Evolutionary conservation across 768 basidiomycete species (phyloP), one percentile per base, ranked within the genome.

Genomic region (Trametes punicea): DNA sequence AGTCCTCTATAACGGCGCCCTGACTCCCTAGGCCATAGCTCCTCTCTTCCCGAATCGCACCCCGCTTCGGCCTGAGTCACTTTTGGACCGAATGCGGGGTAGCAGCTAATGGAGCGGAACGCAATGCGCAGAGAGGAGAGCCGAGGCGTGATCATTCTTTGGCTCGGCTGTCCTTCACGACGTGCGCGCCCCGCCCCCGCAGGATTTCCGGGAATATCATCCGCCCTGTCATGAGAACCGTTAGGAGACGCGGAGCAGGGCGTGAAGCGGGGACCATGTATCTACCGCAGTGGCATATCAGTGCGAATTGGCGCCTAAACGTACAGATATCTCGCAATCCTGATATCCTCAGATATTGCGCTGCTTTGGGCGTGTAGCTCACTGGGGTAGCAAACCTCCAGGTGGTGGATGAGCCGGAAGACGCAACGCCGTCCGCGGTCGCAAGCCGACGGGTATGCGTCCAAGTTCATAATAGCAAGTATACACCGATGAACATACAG

Each of bases 121-220:
- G 52, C 36, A 54, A 54, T 46, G 33, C 25, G 44, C n/a, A 27
- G 40, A 2, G 26, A 26, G 33, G 41, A 27, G 11, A 33, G 26
- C 26, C 15, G 33, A 29, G 20, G 50, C 51, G 16, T 21, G 42
- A 53, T 27, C 16, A 16, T 7, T 16, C 9, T 23, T 25, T 4
- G 41, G 9, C 20, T n/a, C n/a, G n/a, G n/a, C n/a, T n/a, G 11
- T 44, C 15, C 34, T 25, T 25, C 18, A 44, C 10, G 11, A 25
- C 11, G 25, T 16, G 8, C 15, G 23, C 18, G 26, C 11, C 5
- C 23, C 39, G 6, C 18, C 15, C 11, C 52, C 52, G 52, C 23
- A 5, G 15, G 44, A 54, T 46, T 54, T 46, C 52, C 52, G 52
- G 38, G 40, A 10, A n/a, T 13, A 23, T 51, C 50, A 51, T 51